Percentiles rank a stretch among this genome's conserved stretches.
phyloP scores from a whole-genome alignment of 306 rosid genomes.

The Medicago arabica region DNA sequence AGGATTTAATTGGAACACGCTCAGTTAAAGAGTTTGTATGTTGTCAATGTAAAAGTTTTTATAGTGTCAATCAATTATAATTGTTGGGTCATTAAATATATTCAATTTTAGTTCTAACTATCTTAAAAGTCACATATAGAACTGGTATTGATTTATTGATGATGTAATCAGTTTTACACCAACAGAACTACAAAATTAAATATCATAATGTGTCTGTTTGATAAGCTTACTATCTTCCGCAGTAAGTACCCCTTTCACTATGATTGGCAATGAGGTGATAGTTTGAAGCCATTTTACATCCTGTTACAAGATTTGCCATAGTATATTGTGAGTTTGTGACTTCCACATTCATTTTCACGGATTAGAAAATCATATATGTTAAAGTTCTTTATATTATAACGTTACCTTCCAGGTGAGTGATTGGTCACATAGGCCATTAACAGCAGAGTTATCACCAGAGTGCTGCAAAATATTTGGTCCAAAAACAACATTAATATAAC shows the following conservation, averaged over 20 bases:
- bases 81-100: neutral
- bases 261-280: constrained; percentile 83
- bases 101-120: too few relatives aligned
- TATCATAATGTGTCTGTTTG: neutral
- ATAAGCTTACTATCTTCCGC: constrained; percentile 79
- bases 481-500: constrained; percentile 14
- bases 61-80: too few relatives aligned
- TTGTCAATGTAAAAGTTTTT: too few relatives aligned
- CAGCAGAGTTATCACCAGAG: constrained; percentile 71
- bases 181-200: neutral
- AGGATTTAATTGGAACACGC: too few relatives aligned
- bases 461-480: constrained; percentile 50
- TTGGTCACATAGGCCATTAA: constrained; percentile 67
- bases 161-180: too few relatives aligned
- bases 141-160: too few relatives aligned
- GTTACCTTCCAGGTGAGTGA: constrained; percentile 92
- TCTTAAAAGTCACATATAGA: too few relatives aligned
- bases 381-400: neutral
- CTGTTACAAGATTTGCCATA: constrained; percentile 51
- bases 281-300: constrained; percentile 96
- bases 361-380: constrained; percentile 18
- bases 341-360: constrained; percentile 35
- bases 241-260: constrained; percentile 86
- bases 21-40: too few relatives aligned
- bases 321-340: neutral